Conservation (phyloP, 164 flowering plant species). For the Amborella trichopoda region DNA sequence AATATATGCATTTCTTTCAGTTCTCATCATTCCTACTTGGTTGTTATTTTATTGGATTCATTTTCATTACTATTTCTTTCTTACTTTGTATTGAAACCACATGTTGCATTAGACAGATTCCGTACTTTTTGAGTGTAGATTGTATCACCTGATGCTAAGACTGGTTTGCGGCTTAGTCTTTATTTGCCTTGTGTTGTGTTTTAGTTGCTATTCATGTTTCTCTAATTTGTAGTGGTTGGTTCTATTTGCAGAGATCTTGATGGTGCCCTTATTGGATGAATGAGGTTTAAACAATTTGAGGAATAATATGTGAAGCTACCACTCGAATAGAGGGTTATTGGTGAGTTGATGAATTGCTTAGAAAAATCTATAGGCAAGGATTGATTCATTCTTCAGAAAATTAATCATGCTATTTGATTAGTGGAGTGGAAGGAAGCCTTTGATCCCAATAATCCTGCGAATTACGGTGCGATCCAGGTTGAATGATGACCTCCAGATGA, state of each 20-base stretch:
- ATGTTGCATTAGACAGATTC: too few relatives aligned
- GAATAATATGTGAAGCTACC: constrained; percentile 39
- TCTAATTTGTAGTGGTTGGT: background rate
- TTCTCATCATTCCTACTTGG: too few relatives aligned
- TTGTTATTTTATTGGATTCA: too few relatives aligned
- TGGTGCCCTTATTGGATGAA: constrained; percentile 35
- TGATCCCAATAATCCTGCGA: constrained; percentile 82
- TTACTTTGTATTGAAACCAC: too few relatives aligned
- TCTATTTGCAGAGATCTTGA: constrained; percentile 43
- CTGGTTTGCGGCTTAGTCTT: too few relatives aligned
- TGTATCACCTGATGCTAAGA: too few relatives aligned
- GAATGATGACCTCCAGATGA: constrained; percentile 21
- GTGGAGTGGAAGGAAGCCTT: constrained; percentile 69
- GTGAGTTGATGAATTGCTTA: constrained; percentile 74
- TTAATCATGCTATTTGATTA: constrained; percentile 73
- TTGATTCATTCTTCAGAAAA: constrained; percentile 65
- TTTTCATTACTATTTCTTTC: too few relatives aligned
- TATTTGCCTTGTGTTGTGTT: too few relatives aligned
- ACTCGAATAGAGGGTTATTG: constrained; percentile 55
- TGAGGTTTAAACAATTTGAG: constrained; percentile 72
- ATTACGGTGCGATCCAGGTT: constrained; percentile 55
- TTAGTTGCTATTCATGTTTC: too few relatives aligned
- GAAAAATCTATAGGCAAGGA: constrained; percentile 27
- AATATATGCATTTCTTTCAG: too few relatives aligned
- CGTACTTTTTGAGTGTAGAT: too few relatives aligned